Evolutionary conservation across 1,284 basidiomycete genomes (phyloP).

Genomic region (Porogramme epimiltina): DNA sequence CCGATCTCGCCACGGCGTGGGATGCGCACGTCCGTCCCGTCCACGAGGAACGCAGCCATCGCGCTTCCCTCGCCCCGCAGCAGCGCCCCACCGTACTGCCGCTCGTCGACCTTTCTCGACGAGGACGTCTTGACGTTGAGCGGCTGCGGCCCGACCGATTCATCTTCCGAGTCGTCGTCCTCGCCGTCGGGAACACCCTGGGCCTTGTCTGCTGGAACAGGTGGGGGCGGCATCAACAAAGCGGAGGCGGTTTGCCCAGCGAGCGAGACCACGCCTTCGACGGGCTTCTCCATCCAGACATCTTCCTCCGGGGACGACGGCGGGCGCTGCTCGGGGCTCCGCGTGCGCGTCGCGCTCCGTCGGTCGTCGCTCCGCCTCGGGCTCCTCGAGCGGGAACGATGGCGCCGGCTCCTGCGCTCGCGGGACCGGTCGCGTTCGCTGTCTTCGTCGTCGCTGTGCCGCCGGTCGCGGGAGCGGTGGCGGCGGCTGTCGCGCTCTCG

Average conservation of each 20-base stretch:
- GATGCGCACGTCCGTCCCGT: slow-evolving; percentile 87
- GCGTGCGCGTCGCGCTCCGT: slow-evolving; percentile 30
- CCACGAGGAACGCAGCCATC: slow-evolving; percentile 93
- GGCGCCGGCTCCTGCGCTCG: slow-evolving; percentile 31
- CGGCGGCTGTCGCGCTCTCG: slow-evolving; percentile 33
- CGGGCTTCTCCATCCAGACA: slow-evolving; percentile 74
- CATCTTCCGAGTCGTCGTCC: slow-evolving; percentile 44
- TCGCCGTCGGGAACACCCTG: slow-evolving; percentile 7
- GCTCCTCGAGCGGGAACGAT: slow-evolving; percentile 20
- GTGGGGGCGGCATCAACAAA: slow-evolving; percentile 19
- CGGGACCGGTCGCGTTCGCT: slow-evolving; percentile 37
- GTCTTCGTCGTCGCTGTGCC: slow-evolving; percentile 40
- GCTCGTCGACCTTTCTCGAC: slow-evolving; percentile 66
- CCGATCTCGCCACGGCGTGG: slow-evolving; percentile 99
- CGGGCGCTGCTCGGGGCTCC: slow-evolving; percentile 30
- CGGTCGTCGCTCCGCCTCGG: slow-evolving; percentile 20
- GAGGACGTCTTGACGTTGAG: slow-evolving; percentile 36
- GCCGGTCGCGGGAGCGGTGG: slow-evolving; percentile 30
- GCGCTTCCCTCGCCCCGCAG: slow-evolving; percentile 94
- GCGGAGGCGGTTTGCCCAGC: slow-evolving; percentile 27
- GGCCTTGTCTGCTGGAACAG: slow-evolving; percentile 12
- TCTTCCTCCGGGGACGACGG: slow-evolving; percentile 46
- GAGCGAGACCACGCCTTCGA: slow-evolving; percentile 25
- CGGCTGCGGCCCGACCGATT: slow-evolving; percentile 64
- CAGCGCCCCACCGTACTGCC: slow-evolving; percentile 83